Evolutionary conservation across 805 yeast genomes (phyloP).

Genomic region (Sporopachydermia quercuum): DNA sequence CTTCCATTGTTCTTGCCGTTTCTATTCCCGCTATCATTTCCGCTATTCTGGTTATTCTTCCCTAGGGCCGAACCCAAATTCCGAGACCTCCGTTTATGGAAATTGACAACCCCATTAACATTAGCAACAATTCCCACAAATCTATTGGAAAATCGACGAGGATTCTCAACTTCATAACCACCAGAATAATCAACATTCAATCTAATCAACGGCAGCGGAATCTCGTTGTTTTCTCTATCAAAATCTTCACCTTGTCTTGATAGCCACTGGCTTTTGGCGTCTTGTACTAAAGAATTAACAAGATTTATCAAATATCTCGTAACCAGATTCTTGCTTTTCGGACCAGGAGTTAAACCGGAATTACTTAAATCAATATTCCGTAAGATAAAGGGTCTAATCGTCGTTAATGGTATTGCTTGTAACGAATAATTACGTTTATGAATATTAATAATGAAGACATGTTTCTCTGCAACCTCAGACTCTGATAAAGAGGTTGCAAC

Average conservation of each 20-base stretch:
- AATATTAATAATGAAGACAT: conserved; percentile 56
- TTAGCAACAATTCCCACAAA: conserved; percentile 90
- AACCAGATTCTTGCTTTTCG: conserved; percentile 45
- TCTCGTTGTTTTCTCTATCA: conserved; percentile 11
- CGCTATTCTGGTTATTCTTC: conserved; percentile 6
- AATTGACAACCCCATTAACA: conserved; percentile 69
- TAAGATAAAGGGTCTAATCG: conserved; percentile 77
- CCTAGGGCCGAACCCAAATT: conserved; percentile 7
- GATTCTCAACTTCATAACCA: conserved; percentile 84
- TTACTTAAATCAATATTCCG: conserved; percentile 41
- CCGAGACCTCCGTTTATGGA: conserved; percentile 28
- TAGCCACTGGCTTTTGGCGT: conserved; percentile 39
- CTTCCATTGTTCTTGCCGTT: conserved; percentile 6
- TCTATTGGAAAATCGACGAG: conserved; percentile 74
- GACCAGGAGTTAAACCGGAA: conserved; percentile 42
- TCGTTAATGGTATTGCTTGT: conserved; percentile 46
- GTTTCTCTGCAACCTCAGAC: conserved; percentile 66
- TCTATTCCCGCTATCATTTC: conserved; percentile 6
- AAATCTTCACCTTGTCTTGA: conserved; percentile 15
- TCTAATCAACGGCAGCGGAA: conserved; percentile 68
- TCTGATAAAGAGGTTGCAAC: conserved; percentile 83
- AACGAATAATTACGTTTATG: conserved; percentile 39
- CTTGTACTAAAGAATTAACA: conserved; percentile 51
- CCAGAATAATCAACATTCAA: conserved; percentile 80
- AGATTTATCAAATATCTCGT: conserved; percentile 40